phyloP scores from a whole-genome alignment of 805 yeast species.

The Candida hungchunana region DNA sequence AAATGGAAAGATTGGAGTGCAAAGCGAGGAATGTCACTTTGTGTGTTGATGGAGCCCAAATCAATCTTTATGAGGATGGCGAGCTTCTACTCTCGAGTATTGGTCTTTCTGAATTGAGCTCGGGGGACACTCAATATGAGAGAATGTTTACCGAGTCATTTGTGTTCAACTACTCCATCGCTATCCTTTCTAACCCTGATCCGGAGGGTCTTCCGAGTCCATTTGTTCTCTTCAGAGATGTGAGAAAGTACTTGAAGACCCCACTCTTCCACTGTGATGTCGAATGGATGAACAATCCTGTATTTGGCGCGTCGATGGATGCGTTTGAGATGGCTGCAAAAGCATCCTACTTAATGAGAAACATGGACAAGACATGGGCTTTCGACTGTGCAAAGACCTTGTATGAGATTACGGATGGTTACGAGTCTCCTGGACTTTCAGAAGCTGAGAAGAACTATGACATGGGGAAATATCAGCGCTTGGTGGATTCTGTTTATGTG shows the following conservation, averaged over 20 bases:
- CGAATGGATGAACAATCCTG: conserved; percentile 42
- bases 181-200: conserved; percentile 34
- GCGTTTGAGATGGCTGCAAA: conserved; percentile 34
- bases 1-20: conserved; percentile 15
- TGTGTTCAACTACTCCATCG: conserved; percentile 37
- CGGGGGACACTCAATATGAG: conserved; percentile 14
- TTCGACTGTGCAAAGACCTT: no score
- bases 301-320: conserved; percentile 34
- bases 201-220: conserved; percentile 39
- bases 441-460: no score
- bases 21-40: neutral
- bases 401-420: no score
- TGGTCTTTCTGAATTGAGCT: neutral
- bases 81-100: conserved; percentile 3
- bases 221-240: conserved; percentile 33
- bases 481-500: conserved; percentile 18
- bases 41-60: no score
- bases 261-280: conserved; percentile 35
- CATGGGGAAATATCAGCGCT: conserved; percentile 12
- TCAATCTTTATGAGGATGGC: no score
- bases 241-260: conserved; percentile 29
- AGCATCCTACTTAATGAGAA: conserved; percentile 29
- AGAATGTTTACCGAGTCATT: conserved; percentile 42
- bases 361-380: conserved; percentile 10
- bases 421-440: no score